Conservation (phyloP, 2,329 filamentous ascomycete species). For the Aspergillus niger region DNA sequence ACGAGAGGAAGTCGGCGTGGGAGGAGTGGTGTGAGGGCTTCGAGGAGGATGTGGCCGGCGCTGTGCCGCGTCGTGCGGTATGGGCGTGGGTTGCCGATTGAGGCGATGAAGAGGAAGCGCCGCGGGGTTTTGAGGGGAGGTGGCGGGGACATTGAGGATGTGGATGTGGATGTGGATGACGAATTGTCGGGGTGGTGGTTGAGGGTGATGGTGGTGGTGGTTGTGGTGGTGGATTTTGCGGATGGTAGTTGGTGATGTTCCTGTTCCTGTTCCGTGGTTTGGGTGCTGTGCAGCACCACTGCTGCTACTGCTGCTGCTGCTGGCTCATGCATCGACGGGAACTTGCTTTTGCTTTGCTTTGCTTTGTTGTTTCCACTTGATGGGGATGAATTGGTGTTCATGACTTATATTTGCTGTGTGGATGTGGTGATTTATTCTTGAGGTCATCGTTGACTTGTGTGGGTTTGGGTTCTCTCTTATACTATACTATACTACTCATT, state of each 20-base stretch:
- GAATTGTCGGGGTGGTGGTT: neutral
- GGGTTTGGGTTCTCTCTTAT: too few species aligned
- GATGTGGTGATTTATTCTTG: too few species aligned
- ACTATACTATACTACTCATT: too few species aligned
- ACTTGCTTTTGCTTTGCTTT: too few species aligned
- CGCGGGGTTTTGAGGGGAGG: constrained; percentile 21
- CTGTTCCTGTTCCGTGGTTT: neutral
- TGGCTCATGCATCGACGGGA: too few species aligned
- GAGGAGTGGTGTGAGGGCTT: constrained; percentile 58
- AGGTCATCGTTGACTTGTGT: too few species aligned
- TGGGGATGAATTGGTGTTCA: too few species aligned
- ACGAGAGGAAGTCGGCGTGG: constrained; percentile 45
- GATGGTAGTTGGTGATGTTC: neutral
- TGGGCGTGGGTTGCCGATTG: constrained; percentile 76
- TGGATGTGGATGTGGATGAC: neutral
- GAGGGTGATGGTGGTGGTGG: neutral
- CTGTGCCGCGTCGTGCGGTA: constrained; percentile 82
- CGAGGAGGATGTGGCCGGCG: constrained; percentile 78
- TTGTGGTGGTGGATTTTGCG: neutral
- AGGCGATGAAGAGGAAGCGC: constrained; percentile 70
- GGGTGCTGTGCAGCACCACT: too few species aligned
- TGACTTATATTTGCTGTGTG: too few species aligned
- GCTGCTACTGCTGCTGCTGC: too few species aligned
- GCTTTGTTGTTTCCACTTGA: too few species aligned
- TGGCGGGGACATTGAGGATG: neutral